Percentiles rank a stretch among this genome's conserved stretches.
These are phyloP conservation scores for Paraphaeosphaeria sporulosa DNA, from an alignment of 2,329 filamentous ascomycete species.

Conservation along the genomic window DNA sequence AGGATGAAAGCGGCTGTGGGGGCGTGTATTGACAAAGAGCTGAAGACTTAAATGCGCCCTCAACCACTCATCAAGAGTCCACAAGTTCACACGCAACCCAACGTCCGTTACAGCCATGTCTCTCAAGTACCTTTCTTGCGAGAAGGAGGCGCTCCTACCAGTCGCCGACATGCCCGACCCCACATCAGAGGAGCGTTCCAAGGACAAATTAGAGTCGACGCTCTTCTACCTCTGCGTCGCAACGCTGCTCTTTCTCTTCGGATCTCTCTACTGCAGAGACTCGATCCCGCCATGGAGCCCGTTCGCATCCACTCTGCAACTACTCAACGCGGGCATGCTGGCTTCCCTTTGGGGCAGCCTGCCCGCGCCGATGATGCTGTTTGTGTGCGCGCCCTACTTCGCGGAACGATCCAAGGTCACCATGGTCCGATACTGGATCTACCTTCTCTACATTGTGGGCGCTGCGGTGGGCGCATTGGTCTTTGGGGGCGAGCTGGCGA, in stretches of 20 bases:
- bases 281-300: background rate
- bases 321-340: slow-evolving; percentile 28
- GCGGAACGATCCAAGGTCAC: slow-evolving; percentile 25
- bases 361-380: slow-evolving; percentile 29
- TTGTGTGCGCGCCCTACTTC: slow-evolving; percentile 30
- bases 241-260: slow-evolving; percentile 4
- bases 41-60: background rate
- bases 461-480: slow-evolving; percentile 21
- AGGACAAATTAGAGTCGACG: background rate
- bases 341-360: slow-evolving; percentile 29
- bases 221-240: slow-evolving; percentile 9
- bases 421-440: slow-evolving; percentile 26
- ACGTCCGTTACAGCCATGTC: background rate
- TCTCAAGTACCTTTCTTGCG: background rate
- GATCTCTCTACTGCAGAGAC: background rate
- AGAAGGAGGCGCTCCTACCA: slow-evolving; percentile 6
- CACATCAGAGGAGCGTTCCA: background rate
- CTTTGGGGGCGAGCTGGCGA: background rate
- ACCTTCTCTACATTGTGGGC: slow-evolving; percentile 34
- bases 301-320: background rate
- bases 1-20: slow-evolving; percentile 4
- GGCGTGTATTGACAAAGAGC: slow-evolving; percentile 3
- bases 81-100: background rate
- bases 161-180: background rate
- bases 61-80: background rate